These are phyloP conservation scores for Botryotinia calthae DNA, from an alignment of 2,329 filamentous ascomycete species.

Conservation along the genomic window DNA sequence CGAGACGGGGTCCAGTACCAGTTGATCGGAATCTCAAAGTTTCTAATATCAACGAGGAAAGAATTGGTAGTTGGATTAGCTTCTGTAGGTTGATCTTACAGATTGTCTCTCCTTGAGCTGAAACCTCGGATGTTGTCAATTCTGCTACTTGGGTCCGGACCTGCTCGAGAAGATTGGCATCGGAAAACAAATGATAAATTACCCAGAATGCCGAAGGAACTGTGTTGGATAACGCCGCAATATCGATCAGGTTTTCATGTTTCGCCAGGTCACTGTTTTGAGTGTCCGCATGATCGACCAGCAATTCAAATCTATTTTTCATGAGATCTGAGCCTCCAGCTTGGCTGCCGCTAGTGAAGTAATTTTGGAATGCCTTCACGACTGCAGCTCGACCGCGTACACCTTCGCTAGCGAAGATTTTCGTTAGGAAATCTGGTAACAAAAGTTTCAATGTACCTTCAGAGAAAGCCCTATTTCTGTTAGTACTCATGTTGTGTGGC, in stretches of 20 bases:
- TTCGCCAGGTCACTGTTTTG: slow-evolving; percentile 1
- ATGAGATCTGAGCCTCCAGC: neutral
- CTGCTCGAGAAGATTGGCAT: neutral
- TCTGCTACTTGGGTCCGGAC: slow-evolving; percentile 1
- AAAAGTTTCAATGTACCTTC: slow-evolving; percentile 7
- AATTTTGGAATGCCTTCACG: neutral
- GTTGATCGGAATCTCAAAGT: slow-evolving; percentile 5
- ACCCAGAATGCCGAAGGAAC: slow-evolving; percentile 10
- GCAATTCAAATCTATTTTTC: neutral
- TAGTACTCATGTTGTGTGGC: neutral
- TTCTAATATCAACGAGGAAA: neutral
- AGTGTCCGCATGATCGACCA: neutral
- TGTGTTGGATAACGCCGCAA: slow-evolving; percentile 11
- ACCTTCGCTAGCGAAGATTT: neutral
- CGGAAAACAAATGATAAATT: slow-evolving; percentile 10
- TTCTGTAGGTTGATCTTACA: slow-evolving; percentile 4
- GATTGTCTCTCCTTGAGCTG: neutral
- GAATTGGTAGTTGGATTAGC: neutral
- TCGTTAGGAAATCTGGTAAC: neutral
- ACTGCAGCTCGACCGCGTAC: slow-evolving; percentile 2
- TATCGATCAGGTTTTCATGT: neutral
- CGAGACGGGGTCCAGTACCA: slow-evolving; percentile 2
- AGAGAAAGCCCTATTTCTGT: slow-evolving; percentile 10
- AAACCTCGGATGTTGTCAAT: slow-evolving; percentile 2
- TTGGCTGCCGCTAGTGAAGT: neutral